Evolutionary conservation across 2,329 filamentous ascomycete genomes (phyloP).

Genomic region (Phyllachora maydis): DNA sequence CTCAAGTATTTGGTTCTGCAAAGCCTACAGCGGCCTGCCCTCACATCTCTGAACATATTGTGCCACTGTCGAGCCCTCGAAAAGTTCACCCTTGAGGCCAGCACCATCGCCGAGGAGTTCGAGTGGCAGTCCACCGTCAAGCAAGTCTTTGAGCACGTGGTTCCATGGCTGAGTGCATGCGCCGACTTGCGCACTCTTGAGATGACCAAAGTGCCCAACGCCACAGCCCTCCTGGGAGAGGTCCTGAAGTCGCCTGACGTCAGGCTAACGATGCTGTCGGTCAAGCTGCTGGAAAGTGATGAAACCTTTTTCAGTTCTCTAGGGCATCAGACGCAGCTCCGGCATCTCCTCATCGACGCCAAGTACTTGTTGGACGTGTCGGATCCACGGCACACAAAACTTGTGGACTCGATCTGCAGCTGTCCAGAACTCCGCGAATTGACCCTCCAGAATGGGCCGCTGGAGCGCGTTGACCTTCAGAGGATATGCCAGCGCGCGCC

Average conservation of each 20-base stretch:
- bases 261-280: slow-evolving; percentile 21
- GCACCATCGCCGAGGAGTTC: slow-evolving; percentile 3
- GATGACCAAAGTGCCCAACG: slow-evolving; percentile 27
- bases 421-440: slow-evolving; percentile 30
- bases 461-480: slow-evolving; percentile 26
- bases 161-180: slow-evolving; percentile 15
- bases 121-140: slow-evolving; percentile 6
- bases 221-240: slow-evolving; percentile 27
- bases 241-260: slow-evolving; percentile 19
- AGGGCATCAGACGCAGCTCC: slow-evolving; percentile 23
- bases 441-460: slow-evolving; percentile 26
- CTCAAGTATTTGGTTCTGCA: slow-evolving; percentile 12
- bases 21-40: slow-evolving; percentile 9
- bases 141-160: slow-evolving; percentile 9
- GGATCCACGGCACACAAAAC: slow-evolving; percentile 11
- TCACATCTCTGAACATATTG: slow-evolving; percentile 11
- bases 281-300: slow-evolving; percentile 24
- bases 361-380: slow-evolving; percentile 5
- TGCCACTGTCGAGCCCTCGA: slow-evolving; percentile 13
- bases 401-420: slow-evolving; percentile 21
- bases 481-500: slow-evolving; percentile 20
- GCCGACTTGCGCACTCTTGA: slow-evolving; percentile 24
- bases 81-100: slow-evolving; percentile 12
- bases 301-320: slow-evolving; percentile 30
- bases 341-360: slow-evolving; percentile 7